phyloP scores from a whole-genome alignment of 2,329 filamentous ascomycete species.

The Tricladium varicosporioides region DNA sequence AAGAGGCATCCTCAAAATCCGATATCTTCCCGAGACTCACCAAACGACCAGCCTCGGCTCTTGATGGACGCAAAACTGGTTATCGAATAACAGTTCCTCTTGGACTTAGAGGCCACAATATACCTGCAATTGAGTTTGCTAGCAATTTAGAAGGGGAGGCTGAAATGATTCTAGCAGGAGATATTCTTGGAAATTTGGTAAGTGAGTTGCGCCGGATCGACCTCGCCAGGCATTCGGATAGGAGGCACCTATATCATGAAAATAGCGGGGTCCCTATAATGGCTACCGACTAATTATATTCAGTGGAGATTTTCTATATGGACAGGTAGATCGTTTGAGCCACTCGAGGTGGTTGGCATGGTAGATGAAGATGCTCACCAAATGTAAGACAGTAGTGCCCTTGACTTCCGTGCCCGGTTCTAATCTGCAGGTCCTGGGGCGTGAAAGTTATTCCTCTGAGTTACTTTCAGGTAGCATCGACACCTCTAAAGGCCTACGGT shows the following conservation, averaged over 20 bases:
- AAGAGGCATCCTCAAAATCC: background rate
- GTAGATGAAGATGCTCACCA: background rate
- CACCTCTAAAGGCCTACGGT: slow-evolving; percentile 6
- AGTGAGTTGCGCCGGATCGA: background rate
- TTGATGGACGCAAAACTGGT: background rate
- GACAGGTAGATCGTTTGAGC: background rate
- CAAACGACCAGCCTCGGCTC: background rate
- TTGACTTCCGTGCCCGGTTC: background rate
- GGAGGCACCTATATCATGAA: background rate
- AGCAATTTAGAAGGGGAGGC: slow-evolving; percentile 22
- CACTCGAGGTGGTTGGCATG: background rate
- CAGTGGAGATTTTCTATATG: background rate
- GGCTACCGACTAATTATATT: background rate
- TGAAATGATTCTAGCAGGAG: slow-evolving; percentile 24
- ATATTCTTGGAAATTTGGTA: slow-evolving; percentile 27
- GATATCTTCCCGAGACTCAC: background rate
- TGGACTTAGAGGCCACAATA: slow-evolving; percentile 21
- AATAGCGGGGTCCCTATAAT: background rate
- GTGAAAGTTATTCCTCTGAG: slow-evolving; percentile 24
- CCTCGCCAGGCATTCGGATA: background rate
- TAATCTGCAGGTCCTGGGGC: slow-evolving; percentile 28
- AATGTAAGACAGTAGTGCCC: background rate
- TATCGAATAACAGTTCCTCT: slow-evolving; percentile 15
- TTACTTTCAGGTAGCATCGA: slow-evolving; percentile 18
- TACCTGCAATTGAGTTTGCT: slow-evolving; percentile 31